Evolutionary conservation across 495 filamentous ascomycete species (phyloP).

Genomic region (Tuber indicum): DNA sequence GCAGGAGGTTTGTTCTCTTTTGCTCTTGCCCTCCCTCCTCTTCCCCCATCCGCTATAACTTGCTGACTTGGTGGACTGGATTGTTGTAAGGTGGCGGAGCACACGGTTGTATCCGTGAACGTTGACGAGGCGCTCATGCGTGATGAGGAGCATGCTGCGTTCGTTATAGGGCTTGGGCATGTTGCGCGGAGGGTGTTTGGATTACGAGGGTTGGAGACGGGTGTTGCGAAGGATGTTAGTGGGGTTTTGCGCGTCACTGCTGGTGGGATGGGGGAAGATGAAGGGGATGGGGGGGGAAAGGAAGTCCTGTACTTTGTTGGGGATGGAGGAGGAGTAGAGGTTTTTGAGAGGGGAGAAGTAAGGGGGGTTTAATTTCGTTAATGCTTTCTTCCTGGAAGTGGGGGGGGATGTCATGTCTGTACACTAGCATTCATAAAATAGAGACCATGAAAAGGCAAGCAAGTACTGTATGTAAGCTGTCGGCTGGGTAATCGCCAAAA

Average conservation of each 20-base stretch:
- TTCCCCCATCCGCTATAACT: not conserved
- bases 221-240: slow-evolving; percentile 81
- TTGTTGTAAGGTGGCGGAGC: slow-evolving; percentile 47
- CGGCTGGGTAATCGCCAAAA: not conserved
- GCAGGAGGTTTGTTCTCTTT: slow-evolving; percentile 49
- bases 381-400: slow-evolving; percentile 1
- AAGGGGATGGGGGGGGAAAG: slow-evolving; percentile 54
- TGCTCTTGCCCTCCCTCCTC: not conserved
- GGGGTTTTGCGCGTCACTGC: slow-evolving; percentile 73
- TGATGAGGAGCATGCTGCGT: slow-evolving; percentile 57
- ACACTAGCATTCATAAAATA: not conserved
- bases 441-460: not conserved
- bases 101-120: slow-evolving; percentile 60
- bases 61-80: slow-evolving; percentile 20
- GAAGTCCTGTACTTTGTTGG: slow-evolving; percentile 78
- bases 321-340: slow-evolving; percentile 62
- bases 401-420: not conserved
- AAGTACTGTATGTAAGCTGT: not conserved
- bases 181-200: slow-evolving; percentile 62
- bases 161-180: slow-evolving; percentile 66
- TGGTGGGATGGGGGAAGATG: slow-evolving; percentile 43
- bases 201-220: slow-evolving; percentile 70
- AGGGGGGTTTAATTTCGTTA: slow-evolving; percentile 9
- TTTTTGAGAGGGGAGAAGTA: slow-evolving; percentile 66
- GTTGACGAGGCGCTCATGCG: slow-evolving; percentile 64